Conservation (phyloP, 2,329 filamentous ascomycete genomes). For the Ceratocystis papillata region DNA sequence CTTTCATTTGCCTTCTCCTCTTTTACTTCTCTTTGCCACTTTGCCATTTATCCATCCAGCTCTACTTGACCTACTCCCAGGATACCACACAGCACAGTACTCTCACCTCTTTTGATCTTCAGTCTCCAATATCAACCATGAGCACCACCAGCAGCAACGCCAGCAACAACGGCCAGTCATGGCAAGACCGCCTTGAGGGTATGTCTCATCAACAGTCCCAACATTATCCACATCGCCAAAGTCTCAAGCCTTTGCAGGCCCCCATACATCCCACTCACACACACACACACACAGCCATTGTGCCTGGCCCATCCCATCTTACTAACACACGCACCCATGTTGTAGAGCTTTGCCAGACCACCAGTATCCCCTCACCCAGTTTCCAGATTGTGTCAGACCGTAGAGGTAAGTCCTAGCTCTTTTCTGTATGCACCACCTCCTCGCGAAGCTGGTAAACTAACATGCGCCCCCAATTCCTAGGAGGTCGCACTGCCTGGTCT, state of each 20-base stretch:
- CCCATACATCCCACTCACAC: no score
- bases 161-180: conserved; percentile 29
- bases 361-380: conserved; percentile 44
- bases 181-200: conserved; percentile 51
- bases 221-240: no score
- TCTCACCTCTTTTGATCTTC: neutral
- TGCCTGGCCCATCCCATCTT: neutral
- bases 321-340: conserved; percentile 18
- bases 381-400: conserved; percentile 66
- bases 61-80: neutral
- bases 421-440: conserved; percentile 9
- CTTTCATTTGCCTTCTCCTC: neutral
- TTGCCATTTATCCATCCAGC: neutral
- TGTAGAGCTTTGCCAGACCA: conserved; percentile 47
- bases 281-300: no score
- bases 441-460: conserved; percentile 9
- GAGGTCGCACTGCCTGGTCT: conserved; percentile 85
- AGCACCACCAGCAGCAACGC: conserved; percentile 26
- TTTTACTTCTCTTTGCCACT: neutral
- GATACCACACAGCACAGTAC: neutral
- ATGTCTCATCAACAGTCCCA: conserved; percentile 26
- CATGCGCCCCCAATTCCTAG: conserved; percentile 35
- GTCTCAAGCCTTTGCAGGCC: no score
- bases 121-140: conserved; percentile 17
- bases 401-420: conserved; percentile 45